Conservation (phyloP, 2,329 filamentous ascomycete genomes). For the Epichloe baconii region DNA sequence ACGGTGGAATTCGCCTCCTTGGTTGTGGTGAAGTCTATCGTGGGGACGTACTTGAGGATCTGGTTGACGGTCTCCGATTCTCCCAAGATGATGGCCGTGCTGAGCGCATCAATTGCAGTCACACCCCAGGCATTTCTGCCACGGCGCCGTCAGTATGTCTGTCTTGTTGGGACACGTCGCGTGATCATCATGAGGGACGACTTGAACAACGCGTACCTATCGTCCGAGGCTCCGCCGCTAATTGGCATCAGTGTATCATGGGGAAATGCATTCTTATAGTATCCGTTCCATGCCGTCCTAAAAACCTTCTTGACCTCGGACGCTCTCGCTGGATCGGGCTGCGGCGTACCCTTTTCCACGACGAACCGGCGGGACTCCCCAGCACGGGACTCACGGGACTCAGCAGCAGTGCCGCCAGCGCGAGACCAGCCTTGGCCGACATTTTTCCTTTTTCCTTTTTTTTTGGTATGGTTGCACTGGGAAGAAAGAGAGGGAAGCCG, state of each 20-base stretch:
- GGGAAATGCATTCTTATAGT: conserved; percentile 60
- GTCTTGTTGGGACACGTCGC: too few relatives aligned
- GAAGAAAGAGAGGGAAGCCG: background rate
- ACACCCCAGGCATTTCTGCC: conserved; percentile 72
- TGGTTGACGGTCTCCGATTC: conserved; percentile 53
- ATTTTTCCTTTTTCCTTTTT: background rate
- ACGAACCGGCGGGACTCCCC: background rate
- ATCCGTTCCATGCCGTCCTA: conserved; percentile 57
- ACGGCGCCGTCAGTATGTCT: background rate
- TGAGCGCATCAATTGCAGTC: conserved; percentile 67
- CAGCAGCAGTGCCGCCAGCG: background rate
- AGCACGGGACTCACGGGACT: background rate
- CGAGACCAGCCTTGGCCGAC: background rate
- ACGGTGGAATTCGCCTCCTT: conserved; percentile 32
- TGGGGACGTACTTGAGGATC: conserved; percentile 57
- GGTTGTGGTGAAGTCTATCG: conserved; percentile 57
- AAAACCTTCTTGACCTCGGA: conserved; percentile 50
- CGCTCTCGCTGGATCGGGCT: background rate
- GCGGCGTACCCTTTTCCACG: background rate
- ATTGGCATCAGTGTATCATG: conserved; percentile 63
- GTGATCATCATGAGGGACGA: background rate
- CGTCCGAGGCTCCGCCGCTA: conserved; percentile 50
- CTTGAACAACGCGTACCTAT: conserved; percentile 38
- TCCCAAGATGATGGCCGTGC: conserved; percentile 67
- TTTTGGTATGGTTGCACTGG: background rate